Percentiles rank a stretch among this genome's conserved stretches.
Conservation (phyloP, 2,329 filamentous ascomycete species). For the Microsporum canis region DNA sequence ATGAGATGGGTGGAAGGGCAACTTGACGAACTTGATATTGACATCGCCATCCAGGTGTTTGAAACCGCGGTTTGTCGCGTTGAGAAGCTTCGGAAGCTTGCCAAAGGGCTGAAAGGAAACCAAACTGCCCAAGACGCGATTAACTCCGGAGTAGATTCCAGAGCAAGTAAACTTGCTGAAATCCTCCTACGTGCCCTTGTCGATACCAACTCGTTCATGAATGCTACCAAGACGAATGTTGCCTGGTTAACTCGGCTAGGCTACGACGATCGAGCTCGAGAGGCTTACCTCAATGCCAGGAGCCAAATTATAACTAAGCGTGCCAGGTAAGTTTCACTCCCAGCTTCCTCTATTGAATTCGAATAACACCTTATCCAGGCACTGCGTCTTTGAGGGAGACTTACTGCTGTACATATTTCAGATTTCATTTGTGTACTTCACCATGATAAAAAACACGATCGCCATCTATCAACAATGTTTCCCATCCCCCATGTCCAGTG, state of each 20-base stretch:
- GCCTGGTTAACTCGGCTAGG: conserved; percentile 76
- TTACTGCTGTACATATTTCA: conserved; percentile 90
- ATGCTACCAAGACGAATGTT: conserved; percentile 68
- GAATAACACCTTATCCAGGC: conserved; percentile 39
- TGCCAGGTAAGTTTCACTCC: conserved; percentile 48
- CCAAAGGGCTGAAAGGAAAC: conserved; percentile 72
- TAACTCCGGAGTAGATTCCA: conserved; percentile 77
- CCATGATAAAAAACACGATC: conserved; percentile 85
- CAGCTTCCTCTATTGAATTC: neutral
- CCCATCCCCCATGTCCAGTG: conserved; percentile 74
- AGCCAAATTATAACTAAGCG: conserved; percentile 68
- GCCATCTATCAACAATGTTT: conserved; percentile 81
- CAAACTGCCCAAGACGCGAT: conserved; percentile 83
- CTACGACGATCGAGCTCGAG: conserved; percentile 79
- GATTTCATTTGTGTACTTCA: conserved; percentile 91
- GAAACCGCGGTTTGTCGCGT: conserved; percentile 73
- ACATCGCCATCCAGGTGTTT: conserved; percentile 82
- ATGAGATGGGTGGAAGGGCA: conserved; percentile 91
- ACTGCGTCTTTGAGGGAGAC: conserved; percentile 91
- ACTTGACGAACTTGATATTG: conserved; percentile 91
- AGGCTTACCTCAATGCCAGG: conserved; percentile 72
- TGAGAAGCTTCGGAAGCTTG: conserved; percentile 71
- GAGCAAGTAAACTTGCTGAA: conserved; percentile 63
- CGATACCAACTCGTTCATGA: conserved; percentile 63
- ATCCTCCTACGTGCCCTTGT: conserved; percentile 67